Percentiles rank a stretch among this genome's conserved stretches.
Conservation (phyloP, 441 rosid genomes). For the Corymbia citriodora region DNA sequence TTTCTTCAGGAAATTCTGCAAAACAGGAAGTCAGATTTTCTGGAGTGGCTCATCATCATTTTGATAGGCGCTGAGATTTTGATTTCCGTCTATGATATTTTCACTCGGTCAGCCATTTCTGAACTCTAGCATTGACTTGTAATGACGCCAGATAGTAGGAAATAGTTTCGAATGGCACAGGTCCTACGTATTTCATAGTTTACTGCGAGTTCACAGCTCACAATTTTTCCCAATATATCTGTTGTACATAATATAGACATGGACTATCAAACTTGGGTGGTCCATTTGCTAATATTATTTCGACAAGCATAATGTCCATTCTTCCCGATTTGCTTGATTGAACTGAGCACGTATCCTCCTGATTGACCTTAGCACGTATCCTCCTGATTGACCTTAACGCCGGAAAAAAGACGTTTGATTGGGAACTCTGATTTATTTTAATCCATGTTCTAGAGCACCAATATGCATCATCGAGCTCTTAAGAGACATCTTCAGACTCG, state of each 20-base stretch:
- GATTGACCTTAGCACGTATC: neutral
- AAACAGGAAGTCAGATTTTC: constrained; percentile 84
- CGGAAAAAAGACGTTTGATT: neutral
- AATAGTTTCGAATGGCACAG: neutral
- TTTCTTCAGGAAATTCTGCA: constrained; percentile 95
- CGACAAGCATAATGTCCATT: neutral
- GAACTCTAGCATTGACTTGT: neutral
- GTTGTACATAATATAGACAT: neutral
- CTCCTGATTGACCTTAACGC: neutral
- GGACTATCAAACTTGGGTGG: neutral
- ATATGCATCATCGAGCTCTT: neutral
- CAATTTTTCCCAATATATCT: neutral
- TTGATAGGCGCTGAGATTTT: constrained; percentile 71
- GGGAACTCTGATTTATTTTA: neutral
- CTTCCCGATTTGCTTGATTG: neutral
- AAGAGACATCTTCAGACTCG: neutral
- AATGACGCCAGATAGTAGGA: neutral
- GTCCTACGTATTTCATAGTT: neutral
- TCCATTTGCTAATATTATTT: neutral
- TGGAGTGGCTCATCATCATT: constrained; percentile 89
- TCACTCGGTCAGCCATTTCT: constrained; percentile 31
- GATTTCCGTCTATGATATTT: constrained; percentile 59
- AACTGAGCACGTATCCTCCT: neutral
- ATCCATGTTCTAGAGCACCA: neutral
- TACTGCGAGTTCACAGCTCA: neutral